phyloP scores from a whole-genome alignment of 2,329 filamentous ascomycete species.

The Bisporella sp. region DNA sequence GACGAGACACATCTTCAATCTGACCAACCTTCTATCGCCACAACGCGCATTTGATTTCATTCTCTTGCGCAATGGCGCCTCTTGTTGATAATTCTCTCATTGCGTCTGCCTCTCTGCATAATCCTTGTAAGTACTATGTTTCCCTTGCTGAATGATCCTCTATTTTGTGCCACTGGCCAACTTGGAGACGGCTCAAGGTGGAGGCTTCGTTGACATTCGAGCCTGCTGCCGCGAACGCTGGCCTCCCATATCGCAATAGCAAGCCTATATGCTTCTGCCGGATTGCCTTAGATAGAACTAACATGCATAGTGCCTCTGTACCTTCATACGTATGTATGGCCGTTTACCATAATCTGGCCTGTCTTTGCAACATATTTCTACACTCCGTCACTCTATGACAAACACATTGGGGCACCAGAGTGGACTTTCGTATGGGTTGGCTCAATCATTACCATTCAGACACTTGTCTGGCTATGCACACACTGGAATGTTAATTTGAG shows the following conservation, averaged over 20 bases:
- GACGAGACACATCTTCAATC: not conserved
- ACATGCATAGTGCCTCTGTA: conserved; percentile 51
- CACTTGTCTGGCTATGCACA: conserved; percentile 88
- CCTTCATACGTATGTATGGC: conserved; percentile 87
- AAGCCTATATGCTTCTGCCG: no score
- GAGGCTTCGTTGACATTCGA: no score
- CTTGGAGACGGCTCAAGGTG: no score
- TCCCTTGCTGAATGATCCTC: no score
- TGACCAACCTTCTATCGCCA: not conserved
- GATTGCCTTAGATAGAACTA: no score
- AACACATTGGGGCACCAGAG: conserved; percentile 86
- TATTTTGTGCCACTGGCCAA: no score
- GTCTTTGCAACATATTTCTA: conserved; percentile 85
- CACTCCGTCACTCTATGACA: conserved; percentile 75
- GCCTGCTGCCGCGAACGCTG: no score
- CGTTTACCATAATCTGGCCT: conserved; percentile 88
- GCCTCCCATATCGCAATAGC: no score
- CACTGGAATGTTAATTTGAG: conserved; percentile 93
- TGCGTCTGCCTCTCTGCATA: conserved; percentile 78
- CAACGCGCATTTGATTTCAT: conserved; percentile 1
- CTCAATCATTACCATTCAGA: conserved; percentile 79
- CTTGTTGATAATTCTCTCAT: conserved; percentile 93
- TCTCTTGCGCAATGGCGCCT: conserved; percentile 51
- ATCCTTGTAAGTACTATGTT: conserved; percentile 44
- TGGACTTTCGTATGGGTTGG: conserved; percentile 97